Conservation (phyloP, 2,329 filamentous ascomycete genomes). For the Penicillium sp. region DNA sequence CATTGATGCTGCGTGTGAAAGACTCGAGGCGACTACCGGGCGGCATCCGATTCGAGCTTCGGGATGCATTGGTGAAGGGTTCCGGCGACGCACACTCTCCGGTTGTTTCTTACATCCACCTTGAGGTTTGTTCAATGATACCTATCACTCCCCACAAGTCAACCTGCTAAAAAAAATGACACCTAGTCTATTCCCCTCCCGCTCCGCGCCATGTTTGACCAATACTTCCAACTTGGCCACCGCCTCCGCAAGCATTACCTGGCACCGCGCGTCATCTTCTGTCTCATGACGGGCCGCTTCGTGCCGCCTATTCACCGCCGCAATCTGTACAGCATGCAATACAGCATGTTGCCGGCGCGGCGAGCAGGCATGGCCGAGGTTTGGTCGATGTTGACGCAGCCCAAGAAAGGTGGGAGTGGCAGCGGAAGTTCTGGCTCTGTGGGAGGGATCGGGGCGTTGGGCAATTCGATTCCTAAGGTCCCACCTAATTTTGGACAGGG, state of each 20-base stretch:
- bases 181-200: conserved; percentile 79
- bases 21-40: conserved; percentile 87
- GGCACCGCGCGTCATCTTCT: conserved; percentile 82
- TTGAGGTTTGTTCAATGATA: conserved; percentile 65
- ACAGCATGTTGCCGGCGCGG: conserved; percentile 90
- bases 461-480: conserved; percentile 36
- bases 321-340: conserved; percentile 93
- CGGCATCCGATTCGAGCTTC: conserved; percentile 89
- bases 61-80: conserved; percentile 63
- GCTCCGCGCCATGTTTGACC: conserved; percentile 92
- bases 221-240: conserved; percentile 92
- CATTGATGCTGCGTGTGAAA: conserved; percentile 92
- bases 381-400: conserved; percentile 71
- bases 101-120: conserved; percentile 77
- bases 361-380: conserved; percentile 81
- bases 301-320: conserved; percentile 94
- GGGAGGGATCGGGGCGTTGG: conserved; percentile 28
- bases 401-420: conserved; percentile 34
- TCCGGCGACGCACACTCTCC: conserved; percentile 39
- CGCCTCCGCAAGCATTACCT: conserved; percentile 95
- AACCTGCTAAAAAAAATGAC: conserved; percentile 21
- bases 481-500: conserved; percentile 36
- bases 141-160: background rate
- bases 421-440: conserved; percentile 29
- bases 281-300: conserved; percentile 85